Evolutionary conservation across 768 basidiomycete species (phyloP), one percentile per base, ranked within the genome.

Genomic region (Amanita pallidorosea): DNA sequence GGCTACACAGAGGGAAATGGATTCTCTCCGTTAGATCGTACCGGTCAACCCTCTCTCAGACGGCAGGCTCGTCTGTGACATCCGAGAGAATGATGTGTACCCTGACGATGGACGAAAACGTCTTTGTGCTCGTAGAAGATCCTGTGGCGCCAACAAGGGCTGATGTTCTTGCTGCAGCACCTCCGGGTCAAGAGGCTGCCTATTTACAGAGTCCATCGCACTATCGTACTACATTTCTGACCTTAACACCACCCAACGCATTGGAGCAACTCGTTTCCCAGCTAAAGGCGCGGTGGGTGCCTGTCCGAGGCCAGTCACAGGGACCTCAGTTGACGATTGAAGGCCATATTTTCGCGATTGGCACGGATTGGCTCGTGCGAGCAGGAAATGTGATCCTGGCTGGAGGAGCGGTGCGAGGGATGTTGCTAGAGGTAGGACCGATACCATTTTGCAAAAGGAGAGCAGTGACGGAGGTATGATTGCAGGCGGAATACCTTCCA

Each of bases 401-500:
- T 18, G 85, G 86, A 18, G 86, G 87, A 29, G 78, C 77, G 5
- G 71, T 85, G 3, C 87, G 81, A 59, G 88, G 88, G n/a, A 87
- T 91, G 83, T 70, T 91, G 36, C 69, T 91, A 23, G 88, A 91
- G 79, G 88, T 86, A 53, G 53, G 45, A 49, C 4, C 17, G 17
- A 43, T 51, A 35, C 27, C 13, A 33, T 8, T 5, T 46, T 50
- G 47, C 35, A 31, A 35, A 49, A 58, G n/a, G n/a, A n/a, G 29
- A 47, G 27, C 27, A 49, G 48, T 37, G 6, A 13, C 33, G 13
- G 48, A 22, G 44, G 29, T 29, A 17, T 36, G 41, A 37, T 44
- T 48, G 42, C 47, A 88, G 88, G 88, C 85, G 6, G 88, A 91
- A 62, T 91, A 90, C 61, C 76, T 89, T 13, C 88, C 88, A 2